Base-by-base conservation (phyloP, 2,329 filamentous ascomycete genomes). In the Periconia macrospinosa region DNA sequence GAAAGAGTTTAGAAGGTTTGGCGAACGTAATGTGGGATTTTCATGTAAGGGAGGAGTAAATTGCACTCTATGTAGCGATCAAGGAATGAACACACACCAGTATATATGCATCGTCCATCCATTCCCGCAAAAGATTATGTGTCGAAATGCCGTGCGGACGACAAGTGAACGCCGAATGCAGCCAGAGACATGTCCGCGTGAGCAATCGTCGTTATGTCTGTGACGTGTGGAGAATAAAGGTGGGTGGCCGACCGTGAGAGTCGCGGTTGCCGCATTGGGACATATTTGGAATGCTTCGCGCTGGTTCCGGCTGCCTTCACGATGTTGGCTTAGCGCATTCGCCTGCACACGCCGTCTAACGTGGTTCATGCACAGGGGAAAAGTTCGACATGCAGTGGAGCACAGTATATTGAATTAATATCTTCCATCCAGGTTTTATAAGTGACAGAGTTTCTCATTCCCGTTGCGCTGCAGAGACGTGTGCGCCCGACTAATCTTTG, bases 401-500 rank as follows among this genome's bases (percentile, higher is more conserved):
- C 23, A 8, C 23, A 27, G 3, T 27, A 8, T 27, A 27, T 27
- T 8, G 23, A n/a, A n/a, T n/a, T n/a, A n/a, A n/a, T 27, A 27
- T 27, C 3, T 27, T 27, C 23, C 23, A 27, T 27, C 23, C 8
- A 27, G 23, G 23, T 27, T 27, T 27, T 27, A 27, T 5, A 27
- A n/a, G n/a, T n/a, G n/a, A n/a, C n/a, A n/a, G n/a, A n/a, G n/a
- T n/a, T n/a, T n/a, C n/a, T 27, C 23, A 27, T 27, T 27, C 23
- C 23, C 3, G 3, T 27, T 27, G 8, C 5, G 8, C 33, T 6
- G 15, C 11, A 13, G 33, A 37, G 15, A 41, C 19, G 6, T 14
- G 42, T 17, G 3, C 13, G 17, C 9, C 1, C 11, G 18, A 33
- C 19, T 50, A 68, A 52, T 68, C 65, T 15, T 52, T 44, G n/a